A percentile compares a stretch with the other conserved stretches of the same genome.
phyloP scores from a whole-genome alignment of 1,284 basidiomycete genomes.

The Malassezia caprae region DNA sequence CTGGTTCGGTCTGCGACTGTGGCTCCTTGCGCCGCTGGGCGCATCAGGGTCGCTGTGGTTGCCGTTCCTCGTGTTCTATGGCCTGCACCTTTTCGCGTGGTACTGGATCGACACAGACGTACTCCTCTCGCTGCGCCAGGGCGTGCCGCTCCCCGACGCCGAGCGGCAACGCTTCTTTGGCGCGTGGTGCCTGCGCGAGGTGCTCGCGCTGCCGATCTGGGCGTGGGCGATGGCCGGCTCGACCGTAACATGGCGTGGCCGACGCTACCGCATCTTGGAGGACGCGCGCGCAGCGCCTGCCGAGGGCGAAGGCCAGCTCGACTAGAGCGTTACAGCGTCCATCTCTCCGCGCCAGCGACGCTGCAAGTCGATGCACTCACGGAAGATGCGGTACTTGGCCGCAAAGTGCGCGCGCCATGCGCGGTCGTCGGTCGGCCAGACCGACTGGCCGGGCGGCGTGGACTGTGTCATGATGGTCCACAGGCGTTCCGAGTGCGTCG shows the following conservation, averaged over 20 bases:
- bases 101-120: constrained; percentile 20
- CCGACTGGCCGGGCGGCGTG: constrained; percentile 70
- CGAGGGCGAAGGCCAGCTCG: neutral
- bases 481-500: constrained; percentile 59
- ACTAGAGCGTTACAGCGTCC: neutral
- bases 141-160: constrained; percentile 13
- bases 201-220: constrained; percentile 45
- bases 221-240: constrained; percentile 36
- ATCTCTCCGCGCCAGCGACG: constrained; percentile 5
- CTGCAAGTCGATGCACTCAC: constrained; percentile 6
- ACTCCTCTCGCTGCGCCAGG: constrained; percentile 17
- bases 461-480: constrained; percentile 96
- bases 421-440: constrained; percentile 58
- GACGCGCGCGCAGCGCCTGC: constrained; percentile 11
- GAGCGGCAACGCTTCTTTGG: constrained; percentile 18
- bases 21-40: constrained; percentile 13
- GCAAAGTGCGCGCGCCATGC: constrained; percentile 63
- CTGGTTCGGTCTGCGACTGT: constrained; percentile 23
- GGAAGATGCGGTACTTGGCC: constrained; percentile 65
- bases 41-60: neutral
- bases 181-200: constrained; percentile 36
- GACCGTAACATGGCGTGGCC: constrained; percentile 18
- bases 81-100: constrained; percentile 18
- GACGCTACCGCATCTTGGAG: constrained; percentile 12
- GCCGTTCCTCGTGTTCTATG: constrained; percentile 4